phyloP scores from a whole-genome alignment of 352 stramenopile species.

The Globisporangium acanthophoron region DNA sequence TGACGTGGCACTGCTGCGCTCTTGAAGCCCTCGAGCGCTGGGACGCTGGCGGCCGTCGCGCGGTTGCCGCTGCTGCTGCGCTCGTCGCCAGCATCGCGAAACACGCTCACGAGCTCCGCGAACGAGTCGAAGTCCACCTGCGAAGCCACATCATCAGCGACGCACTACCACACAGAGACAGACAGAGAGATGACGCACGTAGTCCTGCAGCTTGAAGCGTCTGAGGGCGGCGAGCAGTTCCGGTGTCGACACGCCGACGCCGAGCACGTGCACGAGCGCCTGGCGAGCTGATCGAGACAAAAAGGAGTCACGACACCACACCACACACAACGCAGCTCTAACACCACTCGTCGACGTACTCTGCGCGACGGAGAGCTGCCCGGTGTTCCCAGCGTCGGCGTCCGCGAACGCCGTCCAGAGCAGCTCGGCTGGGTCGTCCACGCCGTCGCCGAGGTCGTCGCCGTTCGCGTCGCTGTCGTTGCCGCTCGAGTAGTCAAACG shows the following conservation, averaged over 20 bases:
- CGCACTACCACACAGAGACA: background rate
- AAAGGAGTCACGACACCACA: background rate
- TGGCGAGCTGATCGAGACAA: conserved; percentile 28
- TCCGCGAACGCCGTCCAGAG: conserved; percentile 62
- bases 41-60: background rate
- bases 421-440: conserved; percentile 61
- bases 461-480: conserved; percentile 32
- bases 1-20: background rate
- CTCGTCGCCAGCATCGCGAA: conserved; percentile 6
- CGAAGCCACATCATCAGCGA: background rate
- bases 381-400: conserved; percentile 30
- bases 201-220: conserved; percentile 23
- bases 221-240: conserved; percentile 35
- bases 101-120: conserved; percentile 39
- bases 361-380: conserved; percentile 40
- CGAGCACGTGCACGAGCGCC: conserved; percentile 60
- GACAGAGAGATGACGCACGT: conserved; percentile 16
- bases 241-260: conserved; percentile 33
- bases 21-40: conserved; percentile 1
- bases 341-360: conserved; percentile 25
- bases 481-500: conserved; percentile 45
- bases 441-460: conserved; percentile 30
- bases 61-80: conserved; percentile 1
- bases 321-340: background rate
- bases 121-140: conserved; percentile 69